Percentiles rank a stretch among this genome's conserved stretches.
phyloP scores from a whole-genome alignment of 2,329 filamentous ascomycete genomes.

The Lachnellula suecica region DNA sequence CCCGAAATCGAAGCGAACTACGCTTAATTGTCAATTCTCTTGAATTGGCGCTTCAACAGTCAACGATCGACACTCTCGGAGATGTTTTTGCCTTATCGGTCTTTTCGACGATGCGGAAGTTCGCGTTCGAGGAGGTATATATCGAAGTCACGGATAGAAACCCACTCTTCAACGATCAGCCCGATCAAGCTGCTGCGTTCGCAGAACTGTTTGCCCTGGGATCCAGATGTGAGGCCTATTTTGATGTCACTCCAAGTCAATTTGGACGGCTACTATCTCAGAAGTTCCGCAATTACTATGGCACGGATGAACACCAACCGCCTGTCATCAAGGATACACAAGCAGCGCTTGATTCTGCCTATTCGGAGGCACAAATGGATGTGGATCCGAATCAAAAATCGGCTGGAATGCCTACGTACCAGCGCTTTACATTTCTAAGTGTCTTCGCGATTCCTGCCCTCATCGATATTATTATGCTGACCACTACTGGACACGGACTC shows the following conservation, averaged over 20 bases:
- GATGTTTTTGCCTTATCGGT: slow-evolving; percentile 57
- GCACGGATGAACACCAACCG: slow-evolving; percentile 45
- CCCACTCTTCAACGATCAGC: slow-evolving; percentile 58
- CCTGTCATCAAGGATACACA: slow-evolving; percentile 50
- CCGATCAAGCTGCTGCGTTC: slow-evolving; percentile 63
- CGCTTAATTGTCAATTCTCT: slow-evolving; percentile 7
- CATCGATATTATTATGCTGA: slow-evolving; percentile 59
- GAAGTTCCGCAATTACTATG: slow-evolving; percentile 39
- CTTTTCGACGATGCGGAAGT: slow-evolving; percentile 55
- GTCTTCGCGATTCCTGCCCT: slow-evolving; percentile 64
- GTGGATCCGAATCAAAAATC: slow-evolving; percentile 45
- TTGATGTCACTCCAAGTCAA: slow-evolving; percentile 51
- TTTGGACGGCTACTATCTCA: slow-evolving; percentile 39
- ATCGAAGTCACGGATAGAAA: slow-evolving; percentile 62
- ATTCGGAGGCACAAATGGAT: slow-evolving; percentile 50
- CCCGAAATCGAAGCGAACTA: slow-evolving; percentile 8
- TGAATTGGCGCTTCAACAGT: slow-evolving; percentile 4
- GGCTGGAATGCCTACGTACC: slow-evolving; percentile 39
- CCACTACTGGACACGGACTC: slow-evolving; percentile 57
- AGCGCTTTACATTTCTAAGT: slow-evolving; percentile 47
- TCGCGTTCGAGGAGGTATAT: slow-evolving; percentile 61
- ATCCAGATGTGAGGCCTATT: slow-evolving; percentile 62
- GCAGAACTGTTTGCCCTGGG: slow-evolving; percentile 63
- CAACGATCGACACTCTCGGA: slow-evolving; percentile 41
- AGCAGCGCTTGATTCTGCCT: slow-evolving; percentile 47